Evolutionary conservation across 176 grass and related monocot genomes (phyloP).

Genomic region (Poa pratensis): DNA sequence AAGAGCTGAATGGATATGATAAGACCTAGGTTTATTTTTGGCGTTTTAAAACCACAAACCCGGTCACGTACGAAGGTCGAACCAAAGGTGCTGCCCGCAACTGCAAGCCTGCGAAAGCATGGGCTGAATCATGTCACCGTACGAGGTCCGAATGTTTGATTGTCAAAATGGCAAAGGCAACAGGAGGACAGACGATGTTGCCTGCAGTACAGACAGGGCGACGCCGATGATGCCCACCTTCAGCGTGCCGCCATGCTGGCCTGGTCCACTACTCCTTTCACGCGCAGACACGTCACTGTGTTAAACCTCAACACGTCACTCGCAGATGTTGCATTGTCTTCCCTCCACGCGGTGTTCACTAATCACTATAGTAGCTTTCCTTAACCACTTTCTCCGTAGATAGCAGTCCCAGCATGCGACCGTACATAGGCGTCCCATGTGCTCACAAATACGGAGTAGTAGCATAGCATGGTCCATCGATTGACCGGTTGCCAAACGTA

Average conservation of each 20-base stretch:
- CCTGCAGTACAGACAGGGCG: too few species aligned
- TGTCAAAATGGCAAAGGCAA: conserved; percentile 1
- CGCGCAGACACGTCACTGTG: conserved; percentile 4
- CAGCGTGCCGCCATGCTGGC: conserved; percentile 15
- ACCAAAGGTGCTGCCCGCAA: not conserved
- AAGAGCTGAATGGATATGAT: too few species aligned
- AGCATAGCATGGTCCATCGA: not conserved
- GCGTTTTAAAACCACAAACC: too few species aligned
- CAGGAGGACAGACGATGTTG: too few species aligned
- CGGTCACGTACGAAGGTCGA: not conserved
- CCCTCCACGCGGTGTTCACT: too few species aligned
- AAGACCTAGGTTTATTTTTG: too few species aligned
- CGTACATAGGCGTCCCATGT: not conserved
- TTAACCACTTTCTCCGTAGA: too few species aligned
- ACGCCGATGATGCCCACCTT: not conserved
- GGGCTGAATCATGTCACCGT: conserved; percentile 21
- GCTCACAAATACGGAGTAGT: not conserved
- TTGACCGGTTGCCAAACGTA: not conserved
- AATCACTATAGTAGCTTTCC: too few species aligned
- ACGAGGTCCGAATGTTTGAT: conserved; percentile 32
- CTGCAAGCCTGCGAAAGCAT: conserved; percentile 13
- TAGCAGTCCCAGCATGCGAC: not conserved
- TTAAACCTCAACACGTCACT: not conserved
- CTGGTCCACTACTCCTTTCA: not conserved
- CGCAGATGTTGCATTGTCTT: too few species aligned